Conservation (phyloP, 805 yeast genomes). For the Lachancea fermentati region DNA sequence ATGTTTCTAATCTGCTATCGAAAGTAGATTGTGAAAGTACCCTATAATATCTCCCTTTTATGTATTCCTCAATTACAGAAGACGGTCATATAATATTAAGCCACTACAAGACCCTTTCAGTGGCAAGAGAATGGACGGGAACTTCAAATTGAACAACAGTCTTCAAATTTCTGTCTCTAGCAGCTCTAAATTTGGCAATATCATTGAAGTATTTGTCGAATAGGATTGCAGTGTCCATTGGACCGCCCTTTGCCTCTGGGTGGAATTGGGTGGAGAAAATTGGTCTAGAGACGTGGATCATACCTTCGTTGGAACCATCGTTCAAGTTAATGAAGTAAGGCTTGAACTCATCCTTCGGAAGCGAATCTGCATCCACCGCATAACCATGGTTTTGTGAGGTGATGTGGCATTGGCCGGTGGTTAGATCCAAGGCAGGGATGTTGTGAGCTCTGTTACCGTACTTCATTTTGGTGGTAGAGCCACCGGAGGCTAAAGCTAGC, state of each 20-base stretch:
- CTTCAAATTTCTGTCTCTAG: constrained; percentile 26
- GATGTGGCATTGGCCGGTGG: constrained; percentile 91
- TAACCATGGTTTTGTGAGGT: constrained; percentile 99
- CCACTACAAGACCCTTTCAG: constrained; percentile 27
- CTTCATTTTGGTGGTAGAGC: constrained; percentile 84
- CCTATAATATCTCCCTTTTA: too few relatives aligned
- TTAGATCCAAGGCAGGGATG: constrained; percentile 88
- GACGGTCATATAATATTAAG: too few relatives aligned
- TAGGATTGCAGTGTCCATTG: constrained; percentile 83
- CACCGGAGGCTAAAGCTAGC: constrained; percentile 92
- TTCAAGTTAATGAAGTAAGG: constrained; percentile 90
- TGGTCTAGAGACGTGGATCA: constrained; percentile 83
- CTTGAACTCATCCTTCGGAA: constrained; percentile 63
- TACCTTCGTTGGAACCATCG: constrained; percentile 96
- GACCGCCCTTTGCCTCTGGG: constrained; percentile 99
- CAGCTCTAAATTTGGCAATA: constrained; percentile 49
- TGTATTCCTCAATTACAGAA: too few relatives aligned
- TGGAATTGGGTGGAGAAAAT: constrained; percentile 97
- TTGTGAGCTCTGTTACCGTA: constrained; percentile 99
- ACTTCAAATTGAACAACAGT: constrained; percentile 12
- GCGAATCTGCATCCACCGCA: constrained; percentile 82
- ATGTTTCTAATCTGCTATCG: too few relatives aligned
- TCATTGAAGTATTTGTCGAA: constrained; percentile 83
- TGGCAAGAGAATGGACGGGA: constrained; percentile 24
- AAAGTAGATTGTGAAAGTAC: too few relatives aligned